Evolutionary conservation across 306 rosid genomes (phyloP).

Genomic region (Hippophae rhamnoides): DNA sequence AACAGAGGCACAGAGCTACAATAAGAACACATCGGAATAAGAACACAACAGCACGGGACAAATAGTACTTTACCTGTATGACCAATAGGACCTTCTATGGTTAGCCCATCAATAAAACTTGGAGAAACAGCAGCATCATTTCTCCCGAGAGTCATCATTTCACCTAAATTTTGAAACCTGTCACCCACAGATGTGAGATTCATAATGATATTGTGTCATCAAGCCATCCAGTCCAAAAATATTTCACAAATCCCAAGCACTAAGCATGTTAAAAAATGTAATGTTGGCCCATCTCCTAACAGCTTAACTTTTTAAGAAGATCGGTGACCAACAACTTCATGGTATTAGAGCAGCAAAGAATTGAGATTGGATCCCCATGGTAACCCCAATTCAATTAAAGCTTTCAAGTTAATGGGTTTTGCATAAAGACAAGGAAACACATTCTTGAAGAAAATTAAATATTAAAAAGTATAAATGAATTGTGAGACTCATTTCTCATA

Average conservation of each 20-base stretch:
- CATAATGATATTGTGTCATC: neutral
- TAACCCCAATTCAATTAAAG: no score
- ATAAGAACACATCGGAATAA: neutral
- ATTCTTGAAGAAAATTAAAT: no score
- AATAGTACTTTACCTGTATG: conserved; percentile 53
- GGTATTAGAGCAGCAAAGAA: no score
- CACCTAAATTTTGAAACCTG: conserved; percentile 94
- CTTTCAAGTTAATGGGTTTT: no score
- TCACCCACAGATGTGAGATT: conserved; percentile 8
- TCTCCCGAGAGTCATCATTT: conserved; percentile 93
- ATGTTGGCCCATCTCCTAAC: no score
- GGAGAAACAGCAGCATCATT: conserved; percentile 86
- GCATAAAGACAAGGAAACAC: no score
- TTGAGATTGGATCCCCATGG: no score
- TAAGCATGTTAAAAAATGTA: no score
- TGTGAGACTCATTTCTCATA: no score
- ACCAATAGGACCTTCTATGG: conserved; percentile 79
- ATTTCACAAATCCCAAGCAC: neutral
- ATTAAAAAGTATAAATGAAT: no score
- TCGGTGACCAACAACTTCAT: no score
- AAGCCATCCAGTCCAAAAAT: neutral
- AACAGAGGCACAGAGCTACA: conserved; percentile 6
- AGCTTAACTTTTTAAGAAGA: no score
- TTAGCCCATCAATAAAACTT: conserved; percentile 81
- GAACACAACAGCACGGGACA: neutral